Evolutionary conservation across 192 early-diverging fungal genomes (phyloP).

Genomic region (Umbelopsis sp.): DNA sequence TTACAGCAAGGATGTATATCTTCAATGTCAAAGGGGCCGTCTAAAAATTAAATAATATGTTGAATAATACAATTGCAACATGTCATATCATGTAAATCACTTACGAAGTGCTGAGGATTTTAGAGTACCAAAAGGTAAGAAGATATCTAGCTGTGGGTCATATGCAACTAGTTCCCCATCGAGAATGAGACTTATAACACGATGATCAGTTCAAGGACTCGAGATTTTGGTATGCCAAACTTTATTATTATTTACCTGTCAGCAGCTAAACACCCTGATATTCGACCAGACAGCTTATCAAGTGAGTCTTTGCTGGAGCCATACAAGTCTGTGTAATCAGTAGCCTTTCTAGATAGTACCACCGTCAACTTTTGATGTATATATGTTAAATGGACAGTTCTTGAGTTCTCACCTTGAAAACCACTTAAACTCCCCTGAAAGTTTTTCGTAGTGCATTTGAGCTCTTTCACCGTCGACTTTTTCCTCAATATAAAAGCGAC

Average conservation of each 20-base stretch:
- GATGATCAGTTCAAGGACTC: neutral
- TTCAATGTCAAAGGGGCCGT: constrained; percentile 36
- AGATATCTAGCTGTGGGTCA: constrained; percentile 59
- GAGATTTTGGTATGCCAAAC: neutral
- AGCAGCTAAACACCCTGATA: neutral
- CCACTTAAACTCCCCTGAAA: constrained; percentile 39
- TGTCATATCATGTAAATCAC: neutral
- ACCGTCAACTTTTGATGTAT: constrained; percentile 33
- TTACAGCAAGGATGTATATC: constrained; percentile 53
- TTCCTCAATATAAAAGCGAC: constrained; percentile 76
- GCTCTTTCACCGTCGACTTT: constrained; percentile 83
- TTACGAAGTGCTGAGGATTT: constrained; percentile 65
- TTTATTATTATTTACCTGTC: constrained; percentile 5
- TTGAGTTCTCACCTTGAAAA: constrained; percentile 66
- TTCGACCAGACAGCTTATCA: constrained; percentile 12
- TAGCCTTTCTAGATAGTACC: constrained; percentile 60
- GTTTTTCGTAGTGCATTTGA: constrained; percentile 56
- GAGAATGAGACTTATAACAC: constrained; percentile 60
- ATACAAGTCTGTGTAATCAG: constrained; percentile 72
- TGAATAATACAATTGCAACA: neutral
- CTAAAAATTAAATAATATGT: constrained; percentile 1
- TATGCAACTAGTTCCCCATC: constrained; percentile 85
- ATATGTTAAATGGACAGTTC: constrained; percentile 43
- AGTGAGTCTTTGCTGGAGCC: constrained; percentile 48
- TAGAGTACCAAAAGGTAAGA: constrained; percentile 72